Percentiles rank a stretch among this genome's conserved stretches.
phyloP scores from a whole-genome alignment of 768 basidiomycete species.

The Sarcodon sp. region DNA sequence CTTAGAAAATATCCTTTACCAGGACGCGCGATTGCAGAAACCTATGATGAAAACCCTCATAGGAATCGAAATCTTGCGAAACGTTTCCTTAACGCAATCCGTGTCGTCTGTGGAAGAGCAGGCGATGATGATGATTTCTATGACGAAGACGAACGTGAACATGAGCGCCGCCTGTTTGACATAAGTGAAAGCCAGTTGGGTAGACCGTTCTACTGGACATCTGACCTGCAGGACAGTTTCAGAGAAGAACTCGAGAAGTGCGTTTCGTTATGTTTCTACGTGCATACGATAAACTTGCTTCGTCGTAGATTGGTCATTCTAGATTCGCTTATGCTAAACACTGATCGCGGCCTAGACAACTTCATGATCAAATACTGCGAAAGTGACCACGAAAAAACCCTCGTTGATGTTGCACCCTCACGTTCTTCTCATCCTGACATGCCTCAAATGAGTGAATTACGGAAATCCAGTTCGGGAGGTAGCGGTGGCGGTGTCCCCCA shows the following conservation, averaged over 20 bases:
- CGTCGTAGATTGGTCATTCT: slow-evolving; percentile 63
- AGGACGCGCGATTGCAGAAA: slow-evolving; percentile 71
- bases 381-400: slow-evolving; percentile 62
- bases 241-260: slow-evolving; percentile 84
- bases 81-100: slow-evolving; percentile 52
- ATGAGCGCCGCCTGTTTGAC: slow-evolving; percentile 58
- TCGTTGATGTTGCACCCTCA: slow-evolving; percentile 71
- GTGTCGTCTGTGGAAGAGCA: slow-evolving; percentile 76
- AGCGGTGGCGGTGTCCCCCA: slow-evolving; percentile 20
- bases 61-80: slow-evolving; percentile 59
- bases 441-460: slow-evolving; percentile 64
- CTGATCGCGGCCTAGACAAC: slow-evolving; percentile 80
- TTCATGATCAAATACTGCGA: slow-evolving; percentile 92
- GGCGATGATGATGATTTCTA: slow-evolving; percentile 58
- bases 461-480: slow-evolving; percentile 20
- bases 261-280: slow-evolving; percentile 11
- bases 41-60: slow-evolving; percentile 76
- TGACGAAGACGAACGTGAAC: slow-evolving; percentile 64
- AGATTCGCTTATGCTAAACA: slow-evolving; percentile 89
- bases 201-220: slow-evolving; percentile 75
- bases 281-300: slow-evolving; percentile 5
- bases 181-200: slow-evolving; percentile 44
- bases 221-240: slow-evolving; percentile 66
- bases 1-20: slow-evolving; percentile 82
- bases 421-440: slow-evolving; percentile 52